Evolutionary conservation across 306 rosid genomes (phyloP).

Genomic region (Gastrolobium villosum): DNA sequence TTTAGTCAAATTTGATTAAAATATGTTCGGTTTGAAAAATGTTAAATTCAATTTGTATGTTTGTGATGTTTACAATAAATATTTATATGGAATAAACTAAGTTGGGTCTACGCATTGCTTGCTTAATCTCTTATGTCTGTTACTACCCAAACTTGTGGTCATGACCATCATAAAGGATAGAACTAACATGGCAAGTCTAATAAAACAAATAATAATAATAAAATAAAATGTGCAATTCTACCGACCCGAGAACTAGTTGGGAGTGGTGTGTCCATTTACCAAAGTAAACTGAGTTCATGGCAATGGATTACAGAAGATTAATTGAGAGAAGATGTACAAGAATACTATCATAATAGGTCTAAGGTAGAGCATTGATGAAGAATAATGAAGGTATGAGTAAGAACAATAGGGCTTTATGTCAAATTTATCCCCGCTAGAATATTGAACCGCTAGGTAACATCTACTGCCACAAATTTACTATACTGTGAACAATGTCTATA

Average conservation of each 20-base stretch:
- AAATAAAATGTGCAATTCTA: no score
- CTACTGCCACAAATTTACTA: not conserved
- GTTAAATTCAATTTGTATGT: constrained; percentile 41
- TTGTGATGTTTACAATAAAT: constrained; percentile 36
- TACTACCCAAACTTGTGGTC: not conserved
- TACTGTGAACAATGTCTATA: not conserved
- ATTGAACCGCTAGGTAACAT: not conserved
- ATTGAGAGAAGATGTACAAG: no score
- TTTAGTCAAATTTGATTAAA: constrained; percentile 43
- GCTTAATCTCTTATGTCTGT: not conserved
- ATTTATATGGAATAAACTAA: constrained; percentile 31
- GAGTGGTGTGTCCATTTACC: no score
- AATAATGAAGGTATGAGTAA: not conserved
- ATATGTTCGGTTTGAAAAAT: constrained; percentile 34
- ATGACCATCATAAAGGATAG: not conserved
- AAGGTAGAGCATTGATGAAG: not conserved
- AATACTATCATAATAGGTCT: no score
- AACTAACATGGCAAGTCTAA: no score
- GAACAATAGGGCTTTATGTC: not conserved
- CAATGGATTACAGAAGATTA: no score
- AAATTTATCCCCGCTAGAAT: not conserved
- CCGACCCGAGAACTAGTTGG: no score
- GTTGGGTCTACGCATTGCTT: not conserved
- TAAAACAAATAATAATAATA: no score
- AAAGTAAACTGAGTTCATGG: no score